Conservation (phyloP, 192 early-diverging fungal genomes). For the Chytriomyces hyalinus region DNA sequence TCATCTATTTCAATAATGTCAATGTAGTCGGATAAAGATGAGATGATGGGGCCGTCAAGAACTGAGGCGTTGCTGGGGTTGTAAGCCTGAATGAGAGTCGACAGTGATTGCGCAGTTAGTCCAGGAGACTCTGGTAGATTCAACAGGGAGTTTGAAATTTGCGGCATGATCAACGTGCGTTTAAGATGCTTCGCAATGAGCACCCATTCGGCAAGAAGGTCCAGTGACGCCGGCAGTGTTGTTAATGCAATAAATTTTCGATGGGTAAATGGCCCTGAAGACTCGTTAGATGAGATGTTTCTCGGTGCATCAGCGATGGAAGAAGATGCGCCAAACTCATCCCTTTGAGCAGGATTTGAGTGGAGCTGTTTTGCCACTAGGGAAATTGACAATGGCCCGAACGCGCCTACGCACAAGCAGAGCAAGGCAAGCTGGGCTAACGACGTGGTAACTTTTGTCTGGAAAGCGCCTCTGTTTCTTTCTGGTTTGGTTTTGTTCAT, state of each 20-base stretch:
- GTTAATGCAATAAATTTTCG: constrained; percentile 17
- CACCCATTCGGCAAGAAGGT: constrained; percentile 24
- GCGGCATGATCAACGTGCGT: constrained; percentile 14
- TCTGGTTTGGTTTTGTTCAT: no score
- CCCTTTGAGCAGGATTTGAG: no score
- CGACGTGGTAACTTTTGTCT: no score
- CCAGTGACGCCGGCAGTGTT: constrained; percentile 7
- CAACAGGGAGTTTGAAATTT: background rate
- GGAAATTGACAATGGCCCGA: no score
- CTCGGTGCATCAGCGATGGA: no score
- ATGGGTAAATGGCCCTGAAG: background rate
- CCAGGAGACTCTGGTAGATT: background rate
- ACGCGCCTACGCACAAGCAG: no score
- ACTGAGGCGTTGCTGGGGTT: background rate
- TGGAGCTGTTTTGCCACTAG: no score
- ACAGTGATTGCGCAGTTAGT: background rate
- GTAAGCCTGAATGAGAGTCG: background rate
- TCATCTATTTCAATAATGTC: constrained; percentile 4
- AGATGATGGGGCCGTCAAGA: constrained; percentile 10
- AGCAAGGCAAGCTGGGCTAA: no score
- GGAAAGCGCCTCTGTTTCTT: no score
- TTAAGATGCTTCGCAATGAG: constrained; percentile 18
- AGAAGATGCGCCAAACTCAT: no score
- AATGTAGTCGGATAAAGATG: constrained; percentile 5
- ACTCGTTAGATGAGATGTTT: no score